phyloP scores from a whole-genome alignment of 1,284 basidiomycete genomes.

The Porogramme epimiltina region DNA sequence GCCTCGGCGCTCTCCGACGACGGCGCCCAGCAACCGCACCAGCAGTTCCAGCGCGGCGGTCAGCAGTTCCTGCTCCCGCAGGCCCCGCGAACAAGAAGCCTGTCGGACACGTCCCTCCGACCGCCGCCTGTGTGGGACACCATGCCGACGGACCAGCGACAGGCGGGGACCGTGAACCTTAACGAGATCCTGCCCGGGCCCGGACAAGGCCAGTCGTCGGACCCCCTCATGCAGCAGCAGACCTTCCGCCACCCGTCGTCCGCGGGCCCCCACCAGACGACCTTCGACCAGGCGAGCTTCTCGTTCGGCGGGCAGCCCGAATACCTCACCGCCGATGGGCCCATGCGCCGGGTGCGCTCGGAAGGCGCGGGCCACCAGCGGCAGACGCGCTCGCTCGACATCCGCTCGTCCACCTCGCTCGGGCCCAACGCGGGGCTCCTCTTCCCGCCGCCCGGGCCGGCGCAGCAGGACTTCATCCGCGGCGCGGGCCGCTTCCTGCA shows the following conservation, averaged over 20 bases:
- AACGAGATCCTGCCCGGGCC: constrained; percentile 45
- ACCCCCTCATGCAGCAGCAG: constrained; percentile 24
- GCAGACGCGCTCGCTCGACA: constrained; percentile 24
- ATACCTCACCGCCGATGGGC: constrained; percentile 42
- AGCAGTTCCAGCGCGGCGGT: constrained; percentile 20
- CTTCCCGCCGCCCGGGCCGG: constrained; percentile 40
- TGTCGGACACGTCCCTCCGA: constrained; percentile 62
- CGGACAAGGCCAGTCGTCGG: constrained; percentile 28
- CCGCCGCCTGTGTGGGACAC: constrained; percentile 54
- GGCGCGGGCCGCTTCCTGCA: constrained; percentile 40
- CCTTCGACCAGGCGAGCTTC: constrained; percentile 31
- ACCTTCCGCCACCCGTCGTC: constrained; percentile 30
- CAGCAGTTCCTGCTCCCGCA: constrained; percentile 36
- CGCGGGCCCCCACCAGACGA: constrained; percentile 31
- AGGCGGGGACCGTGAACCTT: constrained; percentile 45
- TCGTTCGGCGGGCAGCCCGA: constrained; percentile 30
- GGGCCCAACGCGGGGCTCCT: constrained; percentile 20
- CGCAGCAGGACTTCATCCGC: constrained; percentile 47
- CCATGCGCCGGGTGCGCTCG: constrained; percentile 44
- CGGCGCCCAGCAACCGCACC: constrained; percentile 22
- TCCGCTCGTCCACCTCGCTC: constrained; percentile 25
- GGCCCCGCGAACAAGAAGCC: constrained; percentile 45
- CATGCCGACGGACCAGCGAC: constrained; percentile 35
- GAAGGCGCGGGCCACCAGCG: constrained; percentile 39
- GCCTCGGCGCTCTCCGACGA: constrained; percentile 22